phyloP scores from a whole-genome alignment of 805 yeast species.

The Kluyveromyces wickerhamii region DNA sequence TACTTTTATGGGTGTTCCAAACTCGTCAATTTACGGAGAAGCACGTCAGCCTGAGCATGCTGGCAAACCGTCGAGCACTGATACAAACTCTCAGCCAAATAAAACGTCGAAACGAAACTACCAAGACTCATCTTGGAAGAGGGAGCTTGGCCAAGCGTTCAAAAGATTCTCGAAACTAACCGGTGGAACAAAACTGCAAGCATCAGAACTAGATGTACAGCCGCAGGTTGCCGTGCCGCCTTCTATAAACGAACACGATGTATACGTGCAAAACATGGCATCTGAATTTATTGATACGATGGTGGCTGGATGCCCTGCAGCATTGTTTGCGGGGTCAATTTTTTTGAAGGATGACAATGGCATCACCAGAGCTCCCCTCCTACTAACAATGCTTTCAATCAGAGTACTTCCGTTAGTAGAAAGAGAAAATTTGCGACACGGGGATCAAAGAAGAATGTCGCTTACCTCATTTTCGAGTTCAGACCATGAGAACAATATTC shows the following conservation, averaged over 20 bases:
- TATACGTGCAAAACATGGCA: slow-evolving; percentile 25
- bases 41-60: not conserved
- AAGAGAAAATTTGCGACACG: slow-evolving; percentile 25
- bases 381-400: slow-evolving; percentile 65
- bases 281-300: slow-evolving; percentile 45
- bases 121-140: slow-evolving; percentile 21
- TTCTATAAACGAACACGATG: slow-evolving; percentile 9
- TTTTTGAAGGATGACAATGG: slow-evolving; percentile 72
- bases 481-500: not conserved
- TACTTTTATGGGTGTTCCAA: slow-evolving; percentile 26
- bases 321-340: slow-evolving; percentile 64
- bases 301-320: slow-evolving; percentile 63
- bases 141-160: slow-evolving; percentile 25
- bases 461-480: not conserved
- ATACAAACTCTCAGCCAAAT: slow-evolving; percentile 2
- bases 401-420: slow-evolving; percentile 43
- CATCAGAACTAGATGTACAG: slow-evolving; percentile 2
- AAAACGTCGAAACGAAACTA: slow-evolving; percentile 7
- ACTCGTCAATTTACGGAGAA: slow-evolving; percentile 15
- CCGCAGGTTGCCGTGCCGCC: slow-evolving; percentile 1
- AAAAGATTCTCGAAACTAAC: slow-evolving; percentile 18
- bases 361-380: slow-evolving; percentile 70
- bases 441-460: not conserved
- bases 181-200: slow-evolving; percentile 3
- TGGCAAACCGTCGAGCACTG: not conserved